These are phyloP conservation scores for Rhodamnia rubescens DNA, from an alignment of 345 rosid genomes.

Conservation along the genomic window DNA sequence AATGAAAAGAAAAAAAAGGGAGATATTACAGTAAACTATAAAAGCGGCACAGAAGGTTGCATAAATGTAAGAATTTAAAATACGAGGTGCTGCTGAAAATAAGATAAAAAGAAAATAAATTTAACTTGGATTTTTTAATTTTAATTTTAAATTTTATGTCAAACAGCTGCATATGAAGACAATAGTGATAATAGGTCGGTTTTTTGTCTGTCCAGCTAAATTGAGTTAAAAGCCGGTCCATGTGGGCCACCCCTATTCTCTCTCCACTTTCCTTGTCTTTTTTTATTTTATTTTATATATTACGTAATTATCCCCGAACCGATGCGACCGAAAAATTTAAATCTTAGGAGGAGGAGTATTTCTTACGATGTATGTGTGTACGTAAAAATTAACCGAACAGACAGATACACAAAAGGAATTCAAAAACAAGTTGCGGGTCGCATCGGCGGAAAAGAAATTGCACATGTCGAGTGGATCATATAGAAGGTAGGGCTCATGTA, in stretches of 20 bases:
- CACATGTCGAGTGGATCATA: too few relatives aligned
- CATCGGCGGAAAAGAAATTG: too few relatives aligned
- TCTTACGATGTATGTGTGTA: neutral
- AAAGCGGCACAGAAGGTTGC: neutral
- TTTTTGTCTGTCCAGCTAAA: conserved; percentile 3
- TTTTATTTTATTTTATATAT: neutral
- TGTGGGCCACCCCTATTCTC: neutral
- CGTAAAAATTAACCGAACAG: too few relatives aligned
- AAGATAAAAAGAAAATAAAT: neutral
- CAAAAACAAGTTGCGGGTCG: too few relatives aligned
- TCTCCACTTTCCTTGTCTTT: neutral
- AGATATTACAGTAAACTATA: neutral
- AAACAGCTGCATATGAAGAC: neutral
- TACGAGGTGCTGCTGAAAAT: neutral
- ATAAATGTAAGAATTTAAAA: neutral
- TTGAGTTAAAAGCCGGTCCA: conserved; percentile 4
- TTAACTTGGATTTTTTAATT: too few relatives aligned
- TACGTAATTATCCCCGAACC: neutral
- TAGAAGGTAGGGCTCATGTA: too few relatives aligned
- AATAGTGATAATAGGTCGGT: neutral
- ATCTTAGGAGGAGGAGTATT: neutral
- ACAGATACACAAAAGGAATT: too few relatives aligned
- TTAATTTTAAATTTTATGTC: neutral
- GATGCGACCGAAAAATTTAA: neutral
- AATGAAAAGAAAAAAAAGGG: neutral